Evolutionary conservation across 441 rosid species (phyloP).

Genomic region (Flueggea neowawraea): DNA sequence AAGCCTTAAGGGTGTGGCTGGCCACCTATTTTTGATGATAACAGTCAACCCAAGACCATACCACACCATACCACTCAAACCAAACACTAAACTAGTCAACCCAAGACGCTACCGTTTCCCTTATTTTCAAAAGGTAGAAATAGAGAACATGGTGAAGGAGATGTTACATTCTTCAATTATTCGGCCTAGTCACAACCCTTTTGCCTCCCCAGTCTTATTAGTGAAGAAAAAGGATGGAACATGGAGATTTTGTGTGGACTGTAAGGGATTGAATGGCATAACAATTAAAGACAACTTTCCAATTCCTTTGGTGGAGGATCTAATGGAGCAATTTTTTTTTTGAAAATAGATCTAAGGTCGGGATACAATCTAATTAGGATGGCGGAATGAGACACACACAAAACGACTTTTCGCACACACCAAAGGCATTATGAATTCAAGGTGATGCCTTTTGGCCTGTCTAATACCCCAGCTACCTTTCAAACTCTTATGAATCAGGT

Average conservation of each 20-base stretch:
- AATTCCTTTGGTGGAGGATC: background rate
- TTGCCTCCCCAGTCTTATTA: background rate
- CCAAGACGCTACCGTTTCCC: background rate
- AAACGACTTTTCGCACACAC: background rate
- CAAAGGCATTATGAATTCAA: too few relatives aligned
- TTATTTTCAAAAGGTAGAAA: background rate
- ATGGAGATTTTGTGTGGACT: too few relatives aligned
- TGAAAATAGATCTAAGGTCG: background rate
- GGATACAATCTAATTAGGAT: background rate
- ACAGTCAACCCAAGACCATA: too few relatives aligned
- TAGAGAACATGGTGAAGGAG: too few relatives aligned
- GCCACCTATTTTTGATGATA: too few relatives aligned
- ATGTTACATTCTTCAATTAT: too few relatives aligned
- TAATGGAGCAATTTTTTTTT: background rate
- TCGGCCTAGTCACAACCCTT: background rate
- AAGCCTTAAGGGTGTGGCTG: too few relatives aligned
- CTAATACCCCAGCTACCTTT: background rate
- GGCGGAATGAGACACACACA: background rate
- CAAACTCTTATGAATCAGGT: too few relatives aligned
- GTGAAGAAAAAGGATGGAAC: background rate
- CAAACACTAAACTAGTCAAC: background rate
- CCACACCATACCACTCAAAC: background rate
- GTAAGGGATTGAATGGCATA: background rate
- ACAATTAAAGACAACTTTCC: background rate
- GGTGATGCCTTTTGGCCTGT: conserved; percentile 1